These are phyloP conservation scores for Rhynchospora pubera DNA, from an alignment of 176 grass and related monocot genomes.

Conservation along the genomic window DNA sequence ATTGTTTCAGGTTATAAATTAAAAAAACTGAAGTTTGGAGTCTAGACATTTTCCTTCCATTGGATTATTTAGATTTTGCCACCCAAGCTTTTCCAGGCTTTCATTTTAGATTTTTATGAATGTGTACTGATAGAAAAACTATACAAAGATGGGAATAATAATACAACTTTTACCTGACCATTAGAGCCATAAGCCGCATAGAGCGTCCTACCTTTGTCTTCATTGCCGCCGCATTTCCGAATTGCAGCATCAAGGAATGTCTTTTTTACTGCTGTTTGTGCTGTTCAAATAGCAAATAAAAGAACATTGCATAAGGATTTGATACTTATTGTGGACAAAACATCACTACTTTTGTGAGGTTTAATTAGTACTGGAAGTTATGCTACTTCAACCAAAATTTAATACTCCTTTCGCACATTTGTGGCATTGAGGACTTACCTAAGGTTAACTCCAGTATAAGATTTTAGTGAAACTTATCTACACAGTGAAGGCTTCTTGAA, in stretches of 20 bases:
- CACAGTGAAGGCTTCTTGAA: not conserved
- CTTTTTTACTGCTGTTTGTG: conserved; percentile 79
- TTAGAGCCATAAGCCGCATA: conserved; percentile 88
- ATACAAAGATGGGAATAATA: not conserved
- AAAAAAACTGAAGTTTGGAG: not conserved
- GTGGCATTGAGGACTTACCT: not conserved
- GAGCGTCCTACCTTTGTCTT: conserved; percentile 81
- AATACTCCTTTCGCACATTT: not conserved
- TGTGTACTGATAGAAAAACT: not conserved
- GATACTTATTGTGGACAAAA: not conserved
- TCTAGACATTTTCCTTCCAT: not conserved
- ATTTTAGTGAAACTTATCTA: not conserved
- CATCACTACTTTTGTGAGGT: not conserved
- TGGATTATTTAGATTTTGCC: not conserved
- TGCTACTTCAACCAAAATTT: not conserved
- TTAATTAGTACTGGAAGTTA: not conserved
- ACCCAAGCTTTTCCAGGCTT: not conserved
- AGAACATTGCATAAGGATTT: not conserved
- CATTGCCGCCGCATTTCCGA: conserved; percentile 75
- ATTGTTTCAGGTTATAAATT: not conserved
- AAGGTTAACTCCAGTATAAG: not conserved
- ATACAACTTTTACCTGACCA: conserved; percentile 54
- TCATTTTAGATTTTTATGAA: not conserved
- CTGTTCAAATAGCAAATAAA: conserved; percentile 38
- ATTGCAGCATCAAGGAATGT: conserved; percentile 82